Conservation (phyloP, 805 yeast species). For the Jamesozyma gamospora region DNA sequence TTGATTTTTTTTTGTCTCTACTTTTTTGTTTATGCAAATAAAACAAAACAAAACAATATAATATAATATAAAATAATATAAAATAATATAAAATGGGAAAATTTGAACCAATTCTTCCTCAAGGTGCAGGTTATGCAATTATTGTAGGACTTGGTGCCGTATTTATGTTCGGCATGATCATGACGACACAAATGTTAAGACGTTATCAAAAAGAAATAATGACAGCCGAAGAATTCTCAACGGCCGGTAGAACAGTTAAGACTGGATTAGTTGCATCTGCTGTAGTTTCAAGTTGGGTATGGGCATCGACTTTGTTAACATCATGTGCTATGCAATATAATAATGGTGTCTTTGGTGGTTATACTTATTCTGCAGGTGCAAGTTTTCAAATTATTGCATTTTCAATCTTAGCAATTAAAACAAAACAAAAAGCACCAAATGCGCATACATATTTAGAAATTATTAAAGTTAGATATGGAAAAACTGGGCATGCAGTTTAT, state of each 20-base stretch:
- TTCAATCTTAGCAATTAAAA: conserved; percentile 79
- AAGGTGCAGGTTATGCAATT: conserved; percentile 81
- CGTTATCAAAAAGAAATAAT: conserved; percentile 78
- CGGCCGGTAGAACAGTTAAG: conserved; percentile 84
- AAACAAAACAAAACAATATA: too few species aligned
- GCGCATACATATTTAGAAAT: conserved; percentile 90
- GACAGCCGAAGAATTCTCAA: conserved; percentile 88
- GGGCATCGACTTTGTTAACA: conserved; percentile 73
- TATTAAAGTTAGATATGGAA: conserved; percentile 71
- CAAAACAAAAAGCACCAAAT: conserved; percentile 80
- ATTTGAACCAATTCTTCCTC: conserved; percentile 38
- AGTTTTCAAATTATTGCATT: conserved; percentile 79
- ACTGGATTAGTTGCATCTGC: conserved; percentile 82
- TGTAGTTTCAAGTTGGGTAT: conserved; percentile 90
- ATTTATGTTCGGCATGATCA: conserved; percentile 71
- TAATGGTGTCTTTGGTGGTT: conserved; percentile 73
- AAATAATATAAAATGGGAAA: conserved; percentile 10
- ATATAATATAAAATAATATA: too few species aligned
- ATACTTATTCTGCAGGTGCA: conserved; percentile 86
- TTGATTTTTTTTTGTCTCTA: too few species aligned
- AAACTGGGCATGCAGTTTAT: conserved; percentile 56
- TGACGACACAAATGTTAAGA: conserved; percentile 56
- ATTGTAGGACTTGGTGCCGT: conserved; percentile 81
- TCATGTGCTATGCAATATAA: conserved; percentile 71
- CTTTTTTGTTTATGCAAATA: too few species aligned